phyloP scores from a whole-genome alignment of 805 yeast species.

The Dipodascus geniculatus region DNA sequence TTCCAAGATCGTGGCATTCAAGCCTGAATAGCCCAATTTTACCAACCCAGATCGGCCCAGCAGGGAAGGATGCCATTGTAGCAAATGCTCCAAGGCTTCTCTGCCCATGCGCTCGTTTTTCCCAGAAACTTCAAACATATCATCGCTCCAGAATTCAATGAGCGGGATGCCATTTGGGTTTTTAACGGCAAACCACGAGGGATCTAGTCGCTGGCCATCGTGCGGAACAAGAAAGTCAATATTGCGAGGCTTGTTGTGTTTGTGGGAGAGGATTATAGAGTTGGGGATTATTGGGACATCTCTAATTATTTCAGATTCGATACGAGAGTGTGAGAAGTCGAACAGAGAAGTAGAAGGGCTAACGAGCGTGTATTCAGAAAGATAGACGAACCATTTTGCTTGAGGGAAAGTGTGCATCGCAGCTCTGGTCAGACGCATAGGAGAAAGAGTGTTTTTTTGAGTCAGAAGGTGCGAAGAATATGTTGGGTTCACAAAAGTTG shows the following conservation, averaged over 20 bases:
- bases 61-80: constrained; percentile 90
- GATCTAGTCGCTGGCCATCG: constrained; percentile 47
- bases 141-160: constrained; percentile 71
- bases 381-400: constrained; percentile 82
- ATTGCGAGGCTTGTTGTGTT: constrained; percentile 40
- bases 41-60: constrained; percentile 23
- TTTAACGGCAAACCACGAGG: constrained; percentile 56
- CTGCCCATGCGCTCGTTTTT: constrained; percentile 19
- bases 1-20: neutral
- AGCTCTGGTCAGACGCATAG: constrained; percentile 50
- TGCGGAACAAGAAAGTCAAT: constrained; percentile 60
- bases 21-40: neutral
- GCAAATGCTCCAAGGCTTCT: constrained; percentile 53
- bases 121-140: constrained; percentile 46
- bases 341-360: constrained; percentile 59
- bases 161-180: constrained; percentile 59
- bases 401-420: constrained; percentile 92
- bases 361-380: constrained; percentile 61
- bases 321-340: constrained; percentile 41
- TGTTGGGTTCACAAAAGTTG: neutral
- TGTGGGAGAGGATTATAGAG: constrained; percentile 35
- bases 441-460: neutral
- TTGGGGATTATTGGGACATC: constrained; percentile 56
- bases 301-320: constrained; percentile 51
- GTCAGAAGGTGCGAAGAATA: neutral